Percentiles rank a stretch among this genome's conserved stretches.
phyloP scores from a whole-genome alignment of 345 rosid species.

The Laguncularia racemosa region DNA sequence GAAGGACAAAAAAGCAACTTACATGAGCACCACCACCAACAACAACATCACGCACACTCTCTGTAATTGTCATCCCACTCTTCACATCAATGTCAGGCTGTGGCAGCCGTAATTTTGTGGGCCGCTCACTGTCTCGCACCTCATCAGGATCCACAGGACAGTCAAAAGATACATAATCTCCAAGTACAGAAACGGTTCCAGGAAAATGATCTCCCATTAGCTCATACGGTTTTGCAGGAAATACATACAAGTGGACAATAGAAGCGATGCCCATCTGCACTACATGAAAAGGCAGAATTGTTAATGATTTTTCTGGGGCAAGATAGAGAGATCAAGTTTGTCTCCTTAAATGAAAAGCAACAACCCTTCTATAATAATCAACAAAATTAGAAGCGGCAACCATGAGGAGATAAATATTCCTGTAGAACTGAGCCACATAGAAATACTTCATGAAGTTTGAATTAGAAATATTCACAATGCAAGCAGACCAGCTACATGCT shows the following conservation, averaged over 20 bases:
- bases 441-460: no score
- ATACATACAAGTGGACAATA: constrained; percentile 85
- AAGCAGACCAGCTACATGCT: no score
- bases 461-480: no score
- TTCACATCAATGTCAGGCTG: constrained; percentile 62
- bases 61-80: constrained; percentile 88
- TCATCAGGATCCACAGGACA: constrained; percentile 97
- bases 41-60: constrained; percentile 83
- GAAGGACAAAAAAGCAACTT: constrained; percentile 29
- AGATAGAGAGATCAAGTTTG: no score
- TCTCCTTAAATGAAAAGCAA: neutral
- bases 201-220: constrained; percentile 77
- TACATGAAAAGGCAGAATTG: constrained; percentile 41
- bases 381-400: neutral
- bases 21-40: constrained; percentile 92
- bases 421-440: no score
- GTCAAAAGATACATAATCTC: constrained; percentile 91
- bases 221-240: constrained; percentile 88
- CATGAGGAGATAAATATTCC: neutral
- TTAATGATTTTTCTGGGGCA: constrained; percentile 16
- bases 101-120: constrained; percentile 86
- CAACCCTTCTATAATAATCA: neutral
- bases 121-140: constrained; percentile 95
- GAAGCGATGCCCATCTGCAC: constrained; percentile 99
- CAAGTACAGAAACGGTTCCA: constrained; percentile 84